Evolutionary conservation across 1,284 basidiomycete genomes (phyloP).

Genomic region (Singerocomus inundabilis): DNA sequence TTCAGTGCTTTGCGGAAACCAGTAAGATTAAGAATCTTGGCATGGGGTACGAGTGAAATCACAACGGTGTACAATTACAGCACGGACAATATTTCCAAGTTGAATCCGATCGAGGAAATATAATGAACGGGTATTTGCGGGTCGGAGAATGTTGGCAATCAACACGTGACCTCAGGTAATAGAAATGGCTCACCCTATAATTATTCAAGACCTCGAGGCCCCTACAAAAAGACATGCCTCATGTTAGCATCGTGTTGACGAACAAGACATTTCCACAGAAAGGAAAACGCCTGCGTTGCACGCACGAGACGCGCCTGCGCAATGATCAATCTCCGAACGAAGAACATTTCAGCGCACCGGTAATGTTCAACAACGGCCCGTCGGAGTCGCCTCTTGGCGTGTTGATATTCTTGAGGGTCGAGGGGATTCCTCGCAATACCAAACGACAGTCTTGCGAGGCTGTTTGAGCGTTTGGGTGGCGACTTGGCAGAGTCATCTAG

Average conservation of each 20-base stretch:
- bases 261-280: neutral
- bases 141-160: neutral
- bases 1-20: constrained; percentile 92
- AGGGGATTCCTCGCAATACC: constrained; percentile 13
- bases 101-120: neutral
- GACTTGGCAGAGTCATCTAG: neutral
- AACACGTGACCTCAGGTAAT: neutral
- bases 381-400: constrained; percentile 81
- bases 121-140: neutral
- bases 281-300: neutral
- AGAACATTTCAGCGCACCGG: constrained; percentile 41
- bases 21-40: constrained; percentile 80
- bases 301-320: neutral
- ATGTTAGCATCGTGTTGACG: constrained; percentile 11
- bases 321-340: neutral
- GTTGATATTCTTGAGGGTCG: constrained; percentile 79
- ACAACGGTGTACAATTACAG: neutral
- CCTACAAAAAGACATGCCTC: constrained; percentile 34
- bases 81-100: neutral
- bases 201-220: constrained; percentile 82
- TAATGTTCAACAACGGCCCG: constrained; percentile 85
- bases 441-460: neutral
- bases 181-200: constrained; percentile 63
- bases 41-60: neutral
- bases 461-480: constrained; percentile 3